phyloP scores from a whole-genome alignment of 768 basidiomycete species.

The Pleurotus djamor region DNA sequence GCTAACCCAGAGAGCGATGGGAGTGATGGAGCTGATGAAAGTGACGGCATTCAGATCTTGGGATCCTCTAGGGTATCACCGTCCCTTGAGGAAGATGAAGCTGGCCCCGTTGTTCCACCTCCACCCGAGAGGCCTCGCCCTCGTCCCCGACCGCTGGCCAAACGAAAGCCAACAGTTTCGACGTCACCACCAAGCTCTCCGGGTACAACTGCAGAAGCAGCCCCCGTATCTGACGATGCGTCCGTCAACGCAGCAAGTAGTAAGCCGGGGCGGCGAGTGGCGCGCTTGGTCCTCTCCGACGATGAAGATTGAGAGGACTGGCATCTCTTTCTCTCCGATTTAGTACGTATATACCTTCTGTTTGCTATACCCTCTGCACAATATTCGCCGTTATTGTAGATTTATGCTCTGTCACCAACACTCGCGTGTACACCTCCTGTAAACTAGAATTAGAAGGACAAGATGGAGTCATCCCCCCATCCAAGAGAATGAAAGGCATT shows the following conservation, averaged over 20 bases:
- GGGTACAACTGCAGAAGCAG: neutral
- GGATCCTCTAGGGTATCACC: constrained; percentile 16
- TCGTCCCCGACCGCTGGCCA: neutral
- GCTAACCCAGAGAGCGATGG: constrained; percentile 14
- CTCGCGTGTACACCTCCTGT: neutral
- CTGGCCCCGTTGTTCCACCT: neutral
- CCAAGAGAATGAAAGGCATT: constrained; percentile 27
- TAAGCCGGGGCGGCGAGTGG: constrained; percentile 1
- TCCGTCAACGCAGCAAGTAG: neutral
- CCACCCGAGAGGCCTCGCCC: constrained; percentile 6
- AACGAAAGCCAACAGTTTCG: neutral
- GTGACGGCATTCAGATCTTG: constrained; percentile 18
- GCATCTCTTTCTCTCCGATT: neutral
- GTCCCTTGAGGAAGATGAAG: constrained; percentile 5
- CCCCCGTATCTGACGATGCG: neutral
- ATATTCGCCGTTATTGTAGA: neutral
- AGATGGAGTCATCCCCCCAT: neutral
- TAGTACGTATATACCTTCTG: constrained; percentile 1
- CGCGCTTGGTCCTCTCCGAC: constrained; percentile 13
- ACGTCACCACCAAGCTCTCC: neutral
- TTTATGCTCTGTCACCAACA: neutral
- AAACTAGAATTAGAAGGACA: neutral
- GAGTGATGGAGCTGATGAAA: constrained; percentile 19
- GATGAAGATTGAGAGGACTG: constrained; percentile 6
- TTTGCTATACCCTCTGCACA: neutral